These are phyloP conservation scores for Marasmius sp. DNA, from an alignment of 1,284 basidiomycete genomes.

Conservation along the genomic window DNA sequence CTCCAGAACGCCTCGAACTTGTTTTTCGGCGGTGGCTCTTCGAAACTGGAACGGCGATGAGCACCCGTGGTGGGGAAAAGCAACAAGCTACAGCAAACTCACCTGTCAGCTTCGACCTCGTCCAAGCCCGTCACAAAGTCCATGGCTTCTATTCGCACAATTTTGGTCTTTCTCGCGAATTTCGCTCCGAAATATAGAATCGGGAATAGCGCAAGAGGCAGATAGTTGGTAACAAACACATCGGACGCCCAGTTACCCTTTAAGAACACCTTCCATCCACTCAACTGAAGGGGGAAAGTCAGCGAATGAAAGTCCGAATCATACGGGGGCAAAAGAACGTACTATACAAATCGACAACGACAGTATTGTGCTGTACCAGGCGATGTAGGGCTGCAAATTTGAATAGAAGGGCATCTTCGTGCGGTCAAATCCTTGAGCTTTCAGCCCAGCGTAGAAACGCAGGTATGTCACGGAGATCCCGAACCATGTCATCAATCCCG, in stretches of 20 bases:
- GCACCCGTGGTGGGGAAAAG: neutral
- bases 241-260: conserved; percentile 58
- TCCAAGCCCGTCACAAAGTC: conserved; percentile 75
- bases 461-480: conserved; percentile 80
- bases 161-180: conserved; percentile 46
- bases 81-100: conserved; percentile 20
- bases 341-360: conserved; percentile 70
- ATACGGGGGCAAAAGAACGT: conserved; percentile 28
- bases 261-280: conserved; percentile 77
- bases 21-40: conserved; percentile 74
- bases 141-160: conserved; percentile 59
- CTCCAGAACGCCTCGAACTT: conserved; percentile 52
- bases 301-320: neutral
- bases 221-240: conserved; percentile 76
- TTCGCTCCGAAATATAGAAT: conserved; percentile 66
- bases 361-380: conserved; percentile 60
- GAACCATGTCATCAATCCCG: conserved; percentile 81
- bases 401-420: conserved; percentile 64
- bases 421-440: conserved; percentile 73
- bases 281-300: conserved; percentile 48
- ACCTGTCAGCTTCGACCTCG: conserved; percentile 72
- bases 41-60: conserved; percentile 37
- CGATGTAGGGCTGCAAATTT: conserved; percentile 67
- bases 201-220: conserved; percentile 78
- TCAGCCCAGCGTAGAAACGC: conserved; percentile 76